Base-by-base conservation (phyloP, 495 filamentous ascomycete species). In the Xylaria palmicola region DNA sequence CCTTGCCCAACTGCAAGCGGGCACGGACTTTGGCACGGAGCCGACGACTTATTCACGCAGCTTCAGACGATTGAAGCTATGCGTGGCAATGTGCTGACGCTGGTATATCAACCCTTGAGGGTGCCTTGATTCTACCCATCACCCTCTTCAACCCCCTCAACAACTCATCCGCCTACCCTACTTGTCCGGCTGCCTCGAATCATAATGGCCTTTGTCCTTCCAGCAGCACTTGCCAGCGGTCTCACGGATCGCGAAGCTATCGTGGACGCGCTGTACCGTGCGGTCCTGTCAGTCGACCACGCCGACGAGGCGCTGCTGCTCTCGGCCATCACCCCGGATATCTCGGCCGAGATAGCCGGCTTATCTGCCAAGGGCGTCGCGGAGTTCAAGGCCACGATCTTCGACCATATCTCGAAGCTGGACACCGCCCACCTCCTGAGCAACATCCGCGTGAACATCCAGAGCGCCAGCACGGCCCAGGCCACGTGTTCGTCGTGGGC, bases 401-500 rank as follows among this genome's bases (percentile, higher is more conserved):
- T 41, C 13, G 48, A 64, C 15, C 39, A 30, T 7, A 43, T 59
- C 10, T 39, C 37, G 27, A 30, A 59, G 17, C 29, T 64, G 19
- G 62, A 64, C 40, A 64, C 62, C 3, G 43, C 58, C 17, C 62
- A 64, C 56, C 60, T 59, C 56, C 49, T 64, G 7, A 64, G 54
- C 49, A 64, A 64, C 56, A 55, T 64, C 36, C 62, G 62, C 56
- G 39, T 64, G n/a, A 54, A 39, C 37, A 20, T 64, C 29, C 47
- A 64, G 47, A 55, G 47, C 24, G 36, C 55, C 6, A 44, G 48
- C 0, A 60, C 56, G 19, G 62, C 62, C 19, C 56, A 50, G 29
- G 56, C 41, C 15, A 54, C 62, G 19, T 64, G 56, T 41, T 30
- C 62, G 36, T 30, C 48, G 0, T 50, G 36, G 17, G 56, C 62